These are phyloP conservation scores for Mediolabrus comicus DNA, from an alignment of 108 stramenopile genomes.

Conservation along the genomic window DNA sequence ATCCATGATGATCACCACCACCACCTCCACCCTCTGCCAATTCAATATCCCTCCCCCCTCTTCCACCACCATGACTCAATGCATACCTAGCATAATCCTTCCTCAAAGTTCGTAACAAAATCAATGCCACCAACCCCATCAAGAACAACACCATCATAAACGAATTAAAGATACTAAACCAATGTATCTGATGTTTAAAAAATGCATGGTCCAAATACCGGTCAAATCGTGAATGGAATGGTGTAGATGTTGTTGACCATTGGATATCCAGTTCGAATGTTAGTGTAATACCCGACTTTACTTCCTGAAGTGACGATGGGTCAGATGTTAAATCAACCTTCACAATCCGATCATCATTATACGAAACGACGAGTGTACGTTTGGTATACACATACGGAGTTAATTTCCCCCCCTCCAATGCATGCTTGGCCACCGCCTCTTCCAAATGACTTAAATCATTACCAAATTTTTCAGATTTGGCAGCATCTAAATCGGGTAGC, in stretches of 20 bases:
- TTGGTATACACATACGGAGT: slow-evolving; percentile 89
- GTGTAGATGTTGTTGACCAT: slow-evolving; percentile 33
- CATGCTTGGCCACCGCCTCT: slow-evolving; percentile 55
- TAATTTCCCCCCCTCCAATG: slow-evolving; percentile 44
- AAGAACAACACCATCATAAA: slow-evolving; percentile 4
- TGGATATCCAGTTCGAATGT: slow-evolving; percentile 59
- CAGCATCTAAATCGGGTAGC: slow-evolving; percentile 55
- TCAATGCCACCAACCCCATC: background rate
- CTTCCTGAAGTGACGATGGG: slow-evolving; percentile 67
- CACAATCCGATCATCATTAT: slow-evolving; percentile 93
- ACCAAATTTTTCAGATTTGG: slow-evolving; percentile 39
- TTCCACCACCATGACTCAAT: slow-evolving; percentile 18
- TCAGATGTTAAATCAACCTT: slow-evolving; percentile 93
- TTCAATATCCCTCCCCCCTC: background rate
- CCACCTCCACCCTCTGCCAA: background rate
- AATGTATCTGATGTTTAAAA: slow-evolving; percentile 99
- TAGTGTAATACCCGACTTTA: slow-evolving; percentile 68
- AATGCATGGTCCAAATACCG: slow-evolving; percentile 63
- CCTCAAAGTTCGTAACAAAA: background rate
- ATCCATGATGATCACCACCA: background rate
- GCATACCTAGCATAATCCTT: background rate
- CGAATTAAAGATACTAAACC: slow-evolving; percentile 85
- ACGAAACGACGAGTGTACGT: slow-evolving; percentile 77
- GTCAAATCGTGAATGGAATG: slow-evolving; percentile 31
- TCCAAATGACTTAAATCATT: slow-evolving; percentile 70